phyloP scores from a whole-genome alignment of 2,329 filamentous ascomycete species.

The Colletotrichum kahawae region DNA sequence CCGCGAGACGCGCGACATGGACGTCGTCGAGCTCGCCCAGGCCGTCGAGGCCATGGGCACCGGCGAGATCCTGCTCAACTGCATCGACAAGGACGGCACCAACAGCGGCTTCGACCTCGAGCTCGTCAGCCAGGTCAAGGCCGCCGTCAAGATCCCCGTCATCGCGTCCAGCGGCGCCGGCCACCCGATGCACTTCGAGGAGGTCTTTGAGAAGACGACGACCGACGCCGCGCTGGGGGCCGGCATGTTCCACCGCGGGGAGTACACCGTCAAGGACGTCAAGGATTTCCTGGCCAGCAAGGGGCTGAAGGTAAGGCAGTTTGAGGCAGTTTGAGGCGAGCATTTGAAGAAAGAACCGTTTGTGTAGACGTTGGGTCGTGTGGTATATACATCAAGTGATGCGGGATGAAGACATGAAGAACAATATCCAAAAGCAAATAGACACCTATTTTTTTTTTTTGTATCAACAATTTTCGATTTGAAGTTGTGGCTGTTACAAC shows the following conservation, averaged over 20 bases:
- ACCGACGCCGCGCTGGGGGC: slow-evolving; percentile 94
- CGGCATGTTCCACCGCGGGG: slow-evolving; percentile 95
- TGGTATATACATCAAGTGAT: not conserved
- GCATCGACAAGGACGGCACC: slow-evolving; percentile 95
- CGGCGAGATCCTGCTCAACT: slow-evolving; percentile 94
- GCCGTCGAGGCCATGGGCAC: slow-evolving; percentile 96
- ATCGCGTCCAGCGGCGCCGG: slow-evolving; percentile 95
- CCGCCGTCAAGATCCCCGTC: slow-evolving; percentile 86
- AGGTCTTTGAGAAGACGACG: slow-evolving; percentile 85
- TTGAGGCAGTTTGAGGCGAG: slow-evolving; percentile 65
- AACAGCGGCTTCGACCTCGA: slow-evolving; percentile 96
- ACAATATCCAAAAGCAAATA: not conserved
- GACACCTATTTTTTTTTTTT: not conserved
- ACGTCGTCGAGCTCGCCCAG: slow-evolving; percentile 84
- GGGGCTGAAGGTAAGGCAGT: slow-evolving; percentile 74
- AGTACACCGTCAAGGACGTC: slow-evolving; percentile 94
- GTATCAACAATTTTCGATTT: not conserved
- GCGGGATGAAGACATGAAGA: not conserved
- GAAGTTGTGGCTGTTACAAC: not conserved
- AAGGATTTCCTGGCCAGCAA: slow-evolving; percentile 79
- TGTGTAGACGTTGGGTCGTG: not conserved
- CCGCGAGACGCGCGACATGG: slow-evolving; percentile 90
- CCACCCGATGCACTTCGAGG: slow-evolving; percentile 83
- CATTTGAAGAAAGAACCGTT: slow-evolving; percentile 22
- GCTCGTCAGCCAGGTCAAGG: slow-evolving; percentile 87